Conservation (phyloP, 2,329 filamentous ascomycete species). For the Colletotrichum filicis region DNA sequence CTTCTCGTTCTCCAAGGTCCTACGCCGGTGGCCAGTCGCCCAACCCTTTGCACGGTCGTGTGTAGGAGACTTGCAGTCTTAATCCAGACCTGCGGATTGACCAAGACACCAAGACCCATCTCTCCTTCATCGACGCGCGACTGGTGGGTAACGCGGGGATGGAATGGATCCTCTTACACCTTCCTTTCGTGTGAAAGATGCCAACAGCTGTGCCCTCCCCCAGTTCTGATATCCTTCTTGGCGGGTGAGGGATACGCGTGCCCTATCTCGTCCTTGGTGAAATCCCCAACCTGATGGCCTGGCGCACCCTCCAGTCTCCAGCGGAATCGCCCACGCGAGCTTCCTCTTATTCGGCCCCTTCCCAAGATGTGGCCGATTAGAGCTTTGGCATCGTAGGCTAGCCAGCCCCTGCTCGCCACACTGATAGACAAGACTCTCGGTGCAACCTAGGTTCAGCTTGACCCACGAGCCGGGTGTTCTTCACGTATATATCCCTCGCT, state of each 20-base stretch:
- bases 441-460: conserved; percentile 1
- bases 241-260: conserved; percentile 18
- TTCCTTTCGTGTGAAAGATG: conserved; percentile 34
- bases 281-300: not conserved
- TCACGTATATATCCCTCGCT: conserved; percentile 24
- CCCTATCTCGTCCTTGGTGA: conserved; percentile 27
- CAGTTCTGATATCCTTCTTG: conserved; percentile 23
- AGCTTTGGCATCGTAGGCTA: conserved; percentile 12
- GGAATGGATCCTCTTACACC: conserved; percentile 33
- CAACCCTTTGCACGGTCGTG: not conserved
- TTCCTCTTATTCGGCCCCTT: not conserved
- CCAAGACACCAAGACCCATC: not conserved
- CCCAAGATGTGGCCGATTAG: not conserved
- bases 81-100: conserved; percentile 20
- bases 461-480: conserved; percentile 1
- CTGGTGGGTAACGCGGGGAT: conserved; percentile 29
- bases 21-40: not conserved
- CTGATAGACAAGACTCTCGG: conserved; percentile 28
- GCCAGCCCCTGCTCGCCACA: conserved; percentile 28
- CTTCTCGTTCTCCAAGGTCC: not conserved
- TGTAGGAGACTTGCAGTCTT: not conserved
- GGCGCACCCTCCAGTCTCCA: not conserved
- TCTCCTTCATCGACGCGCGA: conserved; percentile 8
- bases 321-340: conserved; percentile 1
- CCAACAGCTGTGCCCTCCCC: conserved; percentile 18